These are phyloP conservation scores for Aspergillus quadrilineatus DNA, from an alignment of 2,329 filamentous ascomycete genomes.

Conservation along the genomic window DNA sequence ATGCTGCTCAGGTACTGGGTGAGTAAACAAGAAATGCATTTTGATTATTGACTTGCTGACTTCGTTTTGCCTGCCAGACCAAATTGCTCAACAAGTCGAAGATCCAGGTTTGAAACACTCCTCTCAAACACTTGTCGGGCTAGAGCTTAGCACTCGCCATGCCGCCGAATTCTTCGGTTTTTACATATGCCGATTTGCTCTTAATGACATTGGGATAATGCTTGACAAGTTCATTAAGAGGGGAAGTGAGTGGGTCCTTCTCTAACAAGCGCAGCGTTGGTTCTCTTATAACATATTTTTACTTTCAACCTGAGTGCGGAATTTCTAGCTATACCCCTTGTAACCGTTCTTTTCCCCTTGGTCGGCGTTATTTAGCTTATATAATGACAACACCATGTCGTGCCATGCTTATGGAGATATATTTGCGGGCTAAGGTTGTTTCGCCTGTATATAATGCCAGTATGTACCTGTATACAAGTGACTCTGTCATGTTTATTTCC, in stretches of 20 bases:
- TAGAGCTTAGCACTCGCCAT: conserved; percentile 89
- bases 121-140: conserved; percentile 89
- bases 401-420: neutral
- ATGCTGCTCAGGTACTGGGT: conserved; percentile 91
- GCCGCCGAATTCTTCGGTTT: conserved; percentile 98
- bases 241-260: conserved; percentile 87
- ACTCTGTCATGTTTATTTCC: too few species aligned
- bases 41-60: conserved; percentile 13
- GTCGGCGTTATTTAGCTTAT: neutral
- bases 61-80: conserved; percentile 57
- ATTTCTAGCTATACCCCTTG: neutral
- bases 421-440: neutral
- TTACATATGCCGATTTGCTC: conserved; percentile 92
- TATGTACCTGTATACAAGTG: neutral
- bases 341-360: neutral
- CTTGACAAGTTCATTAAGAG: conserved; percentile 97
- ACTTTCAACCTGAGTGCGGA: neutral
- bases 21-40: conserved; percentile 28
- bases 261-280: conserved; percentile 33
- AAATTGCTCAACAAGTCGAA: conserved; percentile 93
- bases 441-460: neutral
- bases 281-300: neutral
- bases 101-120: conserved; percentile 89
- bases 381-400: neutral
- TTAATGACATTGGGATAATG: conserved; percentile 77